Base-by-base conservation (phyloP, 2,329 filamentous ascomycete species). In the Pseudogymnoascus pannorum region DNA sequence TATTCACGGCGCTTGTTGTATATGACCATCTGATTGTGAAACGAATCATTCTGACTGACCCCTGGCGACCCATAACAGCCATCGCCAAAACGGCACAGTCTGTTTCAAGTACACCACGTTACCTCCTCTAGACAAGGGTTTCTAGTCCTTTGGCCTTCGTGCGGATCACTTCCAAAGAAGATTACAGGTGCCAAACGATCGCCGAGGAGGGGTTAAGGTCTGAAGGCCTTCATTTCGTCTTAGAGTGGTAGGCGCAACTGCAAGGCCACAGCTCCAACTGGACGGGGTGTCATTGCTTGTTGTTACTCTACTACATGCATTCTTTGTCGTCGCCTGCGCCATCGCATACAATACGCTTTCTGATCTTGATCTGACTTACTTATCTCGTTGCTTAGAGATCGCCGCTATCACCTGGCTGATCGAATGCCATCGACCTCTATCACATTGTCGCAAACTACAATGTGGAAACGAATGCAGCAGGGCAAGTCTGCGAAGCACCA, bases 401-500 rank as follows among this genome's bases (percentile, higher is more conserved):
- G 26, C 5, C n/a, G 26, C 48, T 54, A 54, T 54, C 48, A 54
- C 48, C 31, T 54, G 48, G 48, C 48, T 54, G 48, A 54, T 54
- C 48, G 48, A 54, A 58, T 58, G 57, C 57, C 57, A 40, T 58
- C 57, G 33, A 58, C 33, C 57, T 36, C 33, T 40, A 58, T 58
- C 57, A 24, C 31, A 22, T 36, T 58, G 33, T 58, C 57, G 31
- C 57, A 58, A 38, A 58, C 31, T 68, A 74, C 63, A n/a, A 82
- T 84, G 81, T 84, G 80, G 80, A 80, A 81, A 70, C 79, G 79
- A 68, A 71, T 81, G 68, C 73, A 78, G 70, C 42, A 31, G 31
- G 59, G 38, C 42, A 62, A 26, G 29, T 42, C 51, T 24, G 22
- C 22, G 35, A 31, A 31, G 35, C 29, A 33, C 4, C 54, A 59